These are phyloP conservation scores for Colletotrichum gigasporum DNA, from an alignment of 2,329 filamentous ascomycete genomes.

Conservation along the genomic window DNA sequence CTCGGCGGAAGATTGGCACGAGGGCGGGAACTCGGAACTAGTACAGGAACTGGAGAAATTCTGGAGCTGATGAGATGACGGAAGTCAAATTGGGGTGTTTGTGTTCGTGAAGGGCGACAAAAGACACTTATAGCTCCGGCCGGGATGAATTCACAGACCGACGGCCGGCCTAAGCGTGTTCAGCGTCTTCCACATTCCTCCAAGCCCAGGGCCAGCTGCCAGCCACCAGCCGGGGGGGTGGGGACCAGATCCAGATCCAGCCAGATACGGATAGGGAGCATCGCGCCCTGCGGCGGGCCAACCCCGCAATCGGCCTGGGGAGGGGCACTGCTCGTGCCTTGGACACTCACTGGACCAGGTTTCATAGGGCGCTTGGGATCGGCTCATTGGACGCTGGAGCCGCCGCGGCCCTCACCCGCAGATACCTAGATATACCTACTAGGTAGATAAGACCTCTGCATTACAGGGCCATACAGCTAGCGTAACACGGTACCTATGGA, in stretches of 20 bases:
- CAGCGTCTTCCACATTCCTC: neutral
- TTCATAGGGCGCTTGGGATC: slow-evolving; percentile 28
- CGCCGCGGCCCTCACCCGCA: neutral
- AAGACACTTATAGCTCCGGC: slow-evolving; percentile 24
- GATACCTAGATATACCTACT: neutral
- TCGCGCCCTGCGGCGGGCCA: slow-evolving; percentile 17
- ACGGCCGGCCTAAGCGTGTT: slow-evolving; percentile 12
- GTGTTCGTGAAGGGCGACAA: slow-evolving; percentile 22
- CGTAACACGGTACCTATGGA: no score
- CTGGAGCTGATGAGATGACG: slow-evolving; percentile 10
- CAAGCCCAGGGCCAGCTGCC: neutral
- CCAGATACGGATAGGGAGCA: slow-evolving; percentile 30
- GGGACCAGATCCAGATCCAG: no score
- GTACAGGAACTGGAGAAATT: neutral
- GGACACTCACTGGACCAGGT: no score
- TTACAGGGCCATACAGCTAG: no score
- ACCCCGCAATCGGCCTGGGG: slow-evolving; percentile 26
- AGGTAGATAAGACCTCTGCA: no score
- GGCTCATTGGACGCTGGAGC: slow-evolving; percentile 17
- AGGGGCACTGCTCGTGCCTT: no score
- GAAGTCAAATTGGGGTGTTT: slow-evolving; percentile 10
- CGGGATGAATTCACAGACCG: slow-evolving; percentile 24
- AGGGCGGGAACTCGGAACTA: no score
- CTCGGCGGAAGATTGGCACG: neutral
- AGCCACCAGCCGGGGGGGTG: neutral